These are phyloP conservation scores for Panicum miliaceum DNA, from an alignment of 176 grass and related monocot species.

Conservation along the genomic window DNA sequence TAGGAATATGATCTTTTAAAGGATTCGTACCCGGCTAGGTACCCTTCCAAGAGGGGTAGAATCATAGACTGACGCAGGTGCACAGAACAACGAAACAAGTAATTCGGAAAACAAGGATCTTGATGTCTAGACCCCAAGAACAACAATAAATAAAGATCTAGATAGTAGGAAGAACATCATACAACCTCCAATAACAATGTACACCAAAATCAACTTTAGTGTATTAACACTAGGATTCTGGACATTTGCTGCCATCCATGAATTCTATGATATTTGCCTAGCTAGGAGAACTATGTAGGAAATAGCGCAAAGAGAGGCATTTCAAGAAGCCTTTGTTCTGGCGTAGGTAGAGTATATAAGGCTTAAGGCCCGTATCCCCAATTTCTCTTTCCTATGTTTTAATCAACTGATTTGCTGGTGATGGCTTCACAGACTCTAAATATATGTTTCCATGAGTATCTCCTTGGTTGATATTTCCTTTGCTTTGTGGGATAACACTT, in stretches of 20 bases:
- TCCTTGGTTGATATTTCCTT: slow-evolving; percentile 47
- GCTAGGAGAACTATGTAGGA: slow-evolving; percentile 59
- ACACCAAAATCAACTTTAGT: slow-evolving; percentile 73
- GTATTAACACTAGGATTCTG: slow-evolving; percentile 63
- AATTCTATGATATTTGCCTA: slow-evolving; percentile 88
- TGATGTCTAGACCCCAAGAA: slow-evolving; percentile 80
- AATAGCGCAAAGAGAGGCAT: slow-evolving; percentile 51
- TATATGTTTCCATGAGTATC: slow-evolving; percentile 37
- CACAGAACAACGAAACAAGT: slow-evolving; percentile 69
- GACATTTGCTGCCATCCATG: slow-evolving; percentile 93
- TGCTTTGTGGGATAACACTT: slow-evolving; percentile 19
- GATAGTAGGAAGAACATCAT: slow-evolving; percentile 62
- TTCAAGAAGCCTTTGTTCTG: slow-evolving; percentile 84
- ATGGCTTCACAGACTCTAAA: slow-evolving; percentile 32
- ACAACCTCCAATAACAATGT: slow-evolving; percentile 67
- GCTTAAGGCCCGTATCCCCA: slow-evolving; percentile 75
- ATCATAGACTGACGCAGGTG: slow-evolving; percentile 90
- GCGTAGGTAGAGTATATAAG: slow-evolving; percentile 73
- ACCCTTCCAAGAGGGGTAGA: slow-evolving; percentile 93
- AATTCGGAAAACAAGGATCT: slow-evolving; percentile 92
- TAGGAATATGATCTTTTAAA: neutral
- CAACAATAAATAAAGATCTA: slow-evolving; percentile 58
- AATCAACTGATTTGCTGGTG: slow-evolving; percentile 65
- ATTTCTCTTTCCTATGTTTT: slow-evolving; percentile 87
- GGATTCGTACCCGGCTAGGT: slow-evolving; percentile 79